phyloP scores from a whole-genome alignment of 1,284 basidiomycete species.

The Trichosporon inkin region DNA sequence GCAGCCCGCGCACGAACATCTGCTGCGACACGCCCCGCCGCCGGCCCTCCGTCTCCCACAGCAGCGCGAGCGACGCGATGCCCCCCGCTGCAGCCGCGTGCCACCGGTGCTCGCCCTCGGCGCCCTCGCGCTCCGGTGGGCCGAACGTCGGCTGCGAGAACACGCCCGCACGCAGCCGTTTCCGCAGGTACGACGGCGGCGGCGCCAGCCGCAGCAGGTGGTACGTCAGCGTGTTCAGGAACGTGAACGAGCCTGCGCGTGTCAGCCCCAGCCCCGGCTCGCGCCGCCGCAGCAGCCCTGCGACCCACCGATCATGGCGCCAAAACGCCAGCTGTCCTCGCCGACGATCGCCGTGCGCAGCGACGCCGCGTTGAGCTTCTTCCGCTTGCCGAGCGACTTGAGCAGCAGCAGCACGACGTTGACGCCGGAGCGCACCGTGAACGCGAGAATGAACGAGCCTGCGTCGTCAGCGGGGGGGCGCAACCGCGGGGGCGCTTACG shows the following conservation, averaged over 20 bases:
- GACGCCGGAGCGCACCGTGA: slow-evolving; percentile 71
- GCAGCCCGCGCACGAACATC: slow-evolving; percentile 52
- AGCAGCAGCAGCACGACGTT: slow-evolving; percentile 72
- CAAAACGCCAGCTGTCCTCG: slow-evolving; percentile 71
- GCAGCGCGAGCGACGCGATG: slow-evolving; percentile 67
- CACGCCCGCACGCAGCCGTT: slow-evolving; percentile 30
- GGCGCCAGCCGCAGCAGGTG: slow-evolving; percentile 73
- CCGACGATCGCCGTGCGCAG: slow-evolving; percentile 76
- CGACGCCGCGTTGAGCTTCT: slow-evolving; percentile 57
- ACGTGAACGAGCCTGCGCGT: slow-evolving; percentile 58
- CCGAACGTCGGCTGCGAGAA: slow-evolving; percentile 42
- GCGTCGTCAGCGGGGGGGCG: slow-evolving; percentile 13
- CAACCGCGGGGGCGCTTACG: slow-evolving; percentile 51
- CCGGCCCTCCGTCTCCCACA: slow-evolving; percentile 71
- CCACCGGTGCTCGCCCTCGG: slow-evolving; percentile 62
- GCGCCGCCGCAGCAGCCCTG: slow-evolving; percentile 13
- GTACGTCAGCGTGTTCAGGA: slow-evolving; percentile 73
- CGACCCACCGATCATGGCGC: slow-evolving; percentile 69
- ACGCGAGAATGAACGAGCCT: slow-evolving; percentile 76
- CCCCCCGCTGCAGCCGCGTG: slow-evolving; percentile 84
- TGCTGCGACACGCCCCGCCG: slow-evolving; percentile 80
- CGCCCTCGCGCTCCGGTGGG: slow-evolving; percentile 55
- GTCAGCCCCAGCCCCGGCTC: not conserved
- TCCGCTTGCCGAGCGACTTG: slow-evolving; percentile 56
- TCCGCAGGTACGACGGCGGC: slow-evolving; percentile 56